Conservation (phyloP, 148 eudicot genomes). For the Hydrangea macrophylla region DNA sequence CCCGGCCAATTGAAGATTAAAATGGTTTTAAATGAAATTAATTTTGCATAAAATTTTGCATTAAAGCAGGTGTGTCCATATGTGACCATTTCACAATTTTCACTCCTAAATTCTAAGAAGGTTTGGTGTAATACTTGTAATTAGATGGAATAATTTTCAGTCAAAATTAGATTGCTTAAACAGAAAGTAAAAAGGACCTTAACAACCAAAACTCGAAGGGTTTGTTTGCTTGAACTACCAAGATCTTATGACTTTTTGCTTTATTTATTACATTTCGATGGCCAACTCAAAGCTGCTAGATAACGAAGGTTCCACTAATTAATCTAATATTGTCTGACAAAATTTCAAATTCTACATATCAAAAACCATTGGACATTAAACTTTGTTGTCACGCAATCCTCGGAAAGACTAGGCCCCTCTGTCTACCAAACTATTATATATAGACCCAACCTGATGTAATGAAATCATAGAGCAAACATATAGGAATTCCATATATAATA, state of each 20-base stretch:
- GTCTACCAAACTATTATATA: not conserved
- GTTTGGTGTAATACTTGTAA: too few species aligned
- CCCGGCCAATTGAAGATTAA: too few species aligned
- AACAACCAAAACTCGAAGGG: not conserved
- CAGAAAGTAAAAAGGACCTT: too few species aligned
- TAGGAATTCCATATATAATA: not conserved
- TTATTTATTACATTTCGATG: conserved; percentile 5
- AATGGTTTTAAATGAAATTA: too few species aligned
- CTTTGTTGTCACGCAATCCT: conserved; percentile 12
- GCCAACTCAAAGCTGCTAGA: conserved; percentile 22
- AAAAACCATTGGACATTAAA: not conserved
- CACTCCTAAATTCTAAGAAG: too few species aligned
- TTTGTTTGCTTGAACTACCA: not conserved
- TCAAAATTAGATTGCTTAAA: too few species aligned
- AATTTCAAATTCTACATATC: not conserved
- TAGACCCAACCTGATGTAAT: not conserved
- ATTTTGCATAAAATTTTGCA: too few species aligned
- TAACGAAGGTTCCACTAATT: conserved; percentile 14
- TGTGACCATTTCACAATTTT: too few species aligned
- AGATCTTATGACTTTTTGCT: not conserved
- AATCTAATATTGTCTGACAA: not conserved
- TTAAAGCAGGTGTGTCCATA: too few species aligned
- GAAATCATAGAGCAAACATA: not conserved
- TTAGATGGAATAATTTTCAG: too few species aligned
- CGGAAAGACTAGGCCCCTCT: not conserved